Percentiles rank a stretch among this genome's conserved stretches.
Conservation (phyloP, 2,329 filamentous ascomycete genomes). For the Hypoxylon sp. region DNA sequence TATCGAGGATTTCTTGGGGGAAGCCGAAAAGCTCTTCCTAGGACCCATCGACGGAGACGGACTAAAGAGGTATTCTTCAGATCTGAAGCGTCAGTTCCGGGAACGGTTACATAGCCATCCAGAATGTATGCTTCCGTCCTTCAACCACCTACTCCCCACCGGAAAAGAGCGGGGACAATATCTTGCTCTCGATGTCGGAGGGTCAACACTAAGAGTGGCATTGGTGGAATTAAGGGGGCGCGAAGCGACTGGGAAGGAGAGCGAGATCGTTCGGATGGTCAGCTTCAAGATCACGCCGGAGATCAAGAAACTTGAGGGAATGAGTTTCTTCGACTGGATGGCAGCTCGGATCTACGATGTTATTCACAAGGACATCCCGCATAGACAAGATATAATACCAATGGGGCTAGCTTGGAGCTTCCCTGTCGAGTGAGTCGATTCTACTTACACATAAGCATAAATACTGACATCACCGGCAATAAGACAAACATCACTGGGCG, state of each 20-base stretch:
- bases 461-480: slow-evolving; percentile 47
- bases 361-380: slow-evolving; percentile 61
- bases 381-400: slow-evolving; percentile 63
- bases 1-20: slow-evolving; percentile 68
- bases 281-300: slow-evolving; percentile 70
- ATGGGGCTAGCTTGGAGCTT: slow-evolving; percentile 79
- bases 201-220: slow-evolving; percentile 76
- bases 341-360: slow-evolving; percentile 72
- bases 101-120: slow-evolving; percentile 66
- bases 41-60: slow-evolving; percentile 63
- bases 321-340: slow-evolving; percentile 78
- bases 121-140: slow-evolving; percentile 76
- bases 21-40: slow-evolving; percentile 68
- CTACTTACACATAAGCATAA: slow-evolving; percentile 9
- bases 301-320: slow-evolving; percentile 71
- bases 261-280: slow-evolving; percentile 68
- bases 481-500: slow-evolving; percentile 75
- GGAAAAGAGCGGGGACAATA: slow-evolving; percentile 72
- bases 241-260: slow-evolving; percentile 58
- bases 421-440: slow-evolving; percentile 72
- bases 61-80: slow-evolving; percentile 63
- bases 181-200: slow-evolving; percentile 77
- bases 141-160: slow-evolving; percentile 74
- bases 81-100: slow-evolving; percentile 69
- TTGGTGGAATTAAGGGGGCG: slow-evolving; percentile 71